Conservation (phyloP, 1,284 basidiomycete genomes). For the Moniliella sp. region DNA sequence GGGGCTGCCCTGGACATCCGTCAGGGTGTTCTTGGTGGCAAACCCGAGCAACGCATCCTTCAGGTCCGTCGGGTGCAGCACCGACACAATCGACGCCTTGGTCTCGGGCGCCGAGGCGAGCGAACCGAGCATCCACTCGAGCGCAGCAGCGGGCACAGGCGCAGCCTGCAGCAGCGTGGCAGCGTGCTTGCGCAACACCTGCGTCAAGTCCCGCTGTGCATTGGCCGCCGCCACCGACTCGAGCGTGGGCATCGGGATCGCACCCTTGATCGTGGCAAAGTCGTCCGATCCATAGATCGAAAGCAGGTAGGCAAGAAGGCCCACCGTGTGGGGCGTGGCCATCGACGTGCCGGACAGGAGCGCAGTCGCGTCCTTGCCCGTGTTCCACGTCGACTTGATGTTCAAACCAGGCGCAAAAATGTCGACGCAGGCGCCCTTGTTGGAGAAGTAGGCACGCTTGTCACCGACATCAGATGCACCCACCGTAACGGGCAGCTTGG, state of each 20-base stretch:
- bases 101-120: conserved; percentile 6
- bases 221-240: not conserved
- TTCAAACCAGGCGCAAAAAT: conserved; percentile 62
- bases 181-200: conserved; percentile 9
- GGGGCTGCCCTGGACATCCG: conserved; percentile 23
- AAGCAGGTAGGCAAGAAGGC: conserved; percentile 41
- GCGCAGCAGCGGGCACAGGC: conserved; percentile 15
- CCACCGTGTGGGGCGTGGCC: conserved; percentile 41
- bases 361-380: conserved; percentile 41
- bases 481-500: conserved; percentile 53
- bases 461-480: conserved; percentile 42
- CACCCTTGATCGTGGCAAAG: conserved; percentile 7
- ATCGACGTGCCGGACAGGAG: conserved; percentile 49
- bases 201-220: not conserved
- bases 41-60: conserved; percentile 53
- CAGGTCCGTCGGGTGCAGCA: conserved; percentile 42
- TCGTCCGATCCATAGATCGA: conserved; percentile 39
- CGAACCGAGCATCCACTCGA: conserved; percentile 18
- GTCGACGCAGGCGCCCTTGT: conserved; percentile 48
- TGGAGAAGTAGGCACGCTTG: conserved; percentile 60
- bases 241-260: too few species aligned
- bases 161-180: conserved; percentile 19
- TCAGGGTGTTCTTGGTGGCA: conserved; percentile 41
- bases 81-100: conserved; percentile 36
- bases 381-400: conserved; percentile 40